Evolutionary conservation across 2,329 filamentous ascomycete genomes (phyloP).

Genomic region (Colletotrichum camelliae): DNA sequence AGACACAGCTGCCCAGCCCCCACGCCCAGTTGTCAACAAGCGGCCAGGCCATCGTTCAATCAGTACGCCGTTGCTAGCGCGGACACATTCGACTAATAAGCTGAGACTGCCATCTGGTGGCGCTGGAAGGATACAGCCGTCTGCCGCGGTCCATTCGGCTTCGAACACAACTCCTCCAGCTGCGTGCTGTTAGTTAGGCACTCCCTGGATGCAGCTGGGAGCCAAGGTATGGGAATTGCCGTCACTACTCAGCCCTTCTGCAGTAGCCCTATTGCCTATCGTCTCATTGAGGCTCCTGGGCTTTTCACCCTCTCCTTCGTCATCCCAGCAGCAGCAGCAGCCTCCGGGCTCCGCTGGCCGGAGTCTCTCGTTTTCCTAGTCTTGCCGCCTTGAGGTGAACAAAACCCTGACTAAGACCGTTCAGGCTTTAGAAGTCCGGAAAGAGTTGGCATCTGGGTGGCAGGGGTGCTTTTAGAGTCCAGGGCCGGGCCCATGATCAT

Average conservation of each 20-base stretch:
- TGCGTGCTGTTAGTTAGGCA: conserved; percentile 1
- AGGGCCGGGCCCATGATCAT: neutral
- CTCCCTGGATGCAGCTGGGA: neutral
- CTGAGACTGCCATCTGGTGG: conserved; percentile 11
- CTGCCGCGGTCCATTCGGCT: conserved; percentile 17
- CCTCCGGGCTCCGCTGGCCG: neutral
- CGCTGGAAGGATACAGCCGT: conserved; percentile 19
- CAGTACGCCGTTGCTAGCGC: conserved; percentile 4
- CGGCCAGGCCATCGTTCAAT: neutral
- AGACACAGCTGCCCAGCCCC: conserved; percentile 17
- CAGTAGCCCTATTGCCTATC: neutral
- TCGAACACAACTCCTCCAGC: conserved; percentile 6
- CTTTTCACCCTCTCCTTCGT: neutral
- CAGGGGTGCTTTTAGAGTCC: neutral
- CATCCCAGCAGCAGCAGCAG: neutral
- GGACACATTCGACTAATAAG: conserved; percentile 3
- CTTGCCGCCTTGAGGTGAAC: neutral
- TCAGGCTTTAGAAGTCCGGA: neutral
- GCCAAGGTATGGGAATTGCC: neutral
- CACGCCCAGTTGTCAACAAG: conserved; percentile 14
- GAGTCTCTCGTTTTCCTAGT: neutral
- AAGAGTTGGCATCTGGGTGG: neutral
- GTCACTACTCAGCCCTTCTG: neutral
- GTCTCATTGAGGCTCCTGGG: neutral
- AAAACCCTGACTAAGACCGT: neutral